phyloP scores from a whole-genome alignment of 129 eudicot species.

The Ambrosia trifida region DNA sequence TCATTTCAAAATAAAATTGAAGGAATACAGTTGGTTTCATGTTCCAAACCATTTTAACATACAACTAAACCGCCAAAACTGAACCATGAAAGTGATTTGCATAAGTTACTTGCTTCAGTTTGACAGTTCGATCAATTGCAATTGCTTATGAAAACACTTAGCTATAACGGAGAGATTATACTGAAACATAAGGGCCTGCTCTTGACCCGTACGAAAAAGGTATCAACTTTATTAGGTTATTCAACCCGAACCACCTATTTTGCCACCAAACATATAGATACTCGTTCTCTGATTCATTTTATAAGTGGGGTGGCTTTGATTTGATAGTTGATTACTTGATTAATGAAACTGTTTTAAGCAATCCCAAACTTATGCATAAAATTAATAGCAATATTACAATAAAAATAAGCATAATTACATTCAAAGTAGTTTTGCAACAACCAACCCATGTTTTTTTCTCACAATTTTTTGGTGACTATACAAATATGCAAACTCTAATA shows the following conservation, averaged over 20 bases:
- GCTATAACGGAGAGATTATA: background rate
- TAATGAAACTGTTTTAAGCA: background rate
- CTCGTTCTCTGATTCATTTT: background rate
- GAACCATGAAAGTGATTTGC: too few species aligned
- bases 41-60: too few species aligned
- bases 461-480: conserved; percentile 26
- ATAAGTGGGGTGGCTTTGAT: background rate
- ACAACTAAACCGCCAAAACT: too few species aligned
- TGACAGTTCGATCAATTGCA: too few species aligned
- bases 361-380: background rate
- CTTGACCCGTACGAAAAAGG: background rate
- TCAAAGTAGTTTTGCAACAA: conserved; percentile 28
- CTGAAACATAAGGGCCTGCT: background rate
- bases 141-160: too few species aligned
- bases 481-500: conserved; percentile 22
- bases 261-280: background rate
- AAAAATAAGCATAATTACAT: conserved; percentile 11
- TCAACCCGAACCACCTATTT: background rate
- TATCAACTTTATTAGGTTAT: background rate
- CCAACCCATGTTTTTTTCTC: conserved; percentile 21
- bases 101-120: too few species aligned
- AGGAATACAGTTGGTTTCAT: too few species aligned
- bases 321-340: background rate
- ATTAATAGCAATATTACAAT: background rate
- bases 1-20: too few species aligned